Evolutionary conservation across 2,329 filamentous ascomycete species (phyloP), one percentile per base, ranked within the genome.

Genomic region (Fusarium sp.): DNA sequence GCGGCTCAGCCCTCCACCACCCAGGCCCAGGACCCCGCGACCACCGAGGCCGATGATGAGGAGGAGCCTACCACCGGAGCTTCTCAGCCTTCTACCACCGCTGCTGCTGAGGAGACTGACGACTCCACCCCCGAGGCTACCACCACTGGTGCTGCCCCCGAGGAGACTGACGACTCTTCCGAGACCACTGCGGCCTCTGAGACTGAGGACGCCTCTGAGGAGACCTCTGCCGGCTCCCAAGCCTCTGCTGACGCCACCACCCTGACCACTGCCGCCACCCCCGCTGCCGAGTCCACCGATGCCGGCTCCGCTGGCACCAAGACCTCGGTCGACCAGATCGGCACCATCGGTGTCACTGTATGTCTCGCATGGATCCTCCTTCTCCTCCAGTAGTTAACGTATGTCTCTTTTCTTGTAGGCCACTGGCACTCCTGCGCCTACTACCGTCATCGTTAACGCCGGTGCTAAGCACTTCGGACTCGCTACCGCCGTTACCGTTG

Each of bases 331-430:
- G 67, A 61, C 11, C 42, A 61, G n/a, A 10, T 70, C 13, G 67
- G 68, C 14, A 70, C 67, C 14, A 23, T 68, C 16, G 67, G 64
- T 8, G 38, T 60, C 31, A 68, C 60, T 42, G 68, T 70, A 42
- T 65, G 51, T 25, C 13, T 51, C 6, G 16, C 10, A 20, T 56
- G 16, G 20, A 2, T 40, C 9, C 33, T 25, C 7, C 34, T 51
- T n/a, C 10, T 57, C 13, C 6, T 68, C 25, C 4, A 31, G 10
- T 31, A 5, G n/a, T 44, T 55, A 51, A 71, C 16, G 13, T 25
- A 18, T 53, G 20, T 13, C 3, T 10, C 10, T 42, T 40, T 40
- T 2, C 9, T 4, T 29, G 2, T 18, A 70, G 59, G 42, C 59
- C 6, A 61, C 69, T 13, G 42, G 58, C 8, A 61, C 69, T 13